A percentile compares a stretch with the other conserved stretches of the same genome.
Conservation (phyloP, 169 alveolate genomes). For the Cryptosporidium muris region DNA sequence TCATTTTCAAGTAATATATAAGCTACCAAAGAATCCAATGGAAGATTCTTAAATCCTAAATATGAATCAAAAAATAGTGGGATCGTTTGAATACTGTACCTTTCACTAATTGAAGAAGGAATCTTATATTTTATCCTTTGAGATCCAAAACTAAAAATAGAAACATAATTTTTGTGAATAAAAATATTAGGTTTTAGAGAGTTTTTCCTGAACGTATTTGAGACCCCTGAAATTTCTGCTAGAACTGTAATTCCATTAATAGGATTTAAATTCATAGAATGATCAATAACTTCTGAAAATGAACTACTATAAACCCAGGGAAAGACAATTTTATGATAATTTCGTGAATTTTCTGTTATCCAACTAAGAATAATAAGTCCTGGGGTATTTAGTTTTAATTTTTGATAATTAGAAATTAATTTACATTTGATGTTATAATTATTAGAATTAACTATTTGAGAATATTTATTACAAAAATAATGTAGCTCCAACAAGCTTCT, state of each 20-base stretch:
- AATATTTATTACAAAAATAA: slow-evolving; percentile 8
- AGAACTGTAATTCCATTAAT: slow-evolving; percentile 28
- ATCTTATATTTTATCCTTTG: slow-evolving; percentile 7
- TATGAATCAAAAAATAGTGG: slow-evolving; percentile 1
- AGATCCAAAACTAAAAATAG: slow-evolving; percentile 7
- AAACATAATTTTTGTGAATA: slow-evolving; percentile 22
- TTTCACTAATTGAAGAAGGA: slow-evolving; percentile 14
- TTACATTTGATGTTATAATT: slow-evolving; percentile 9
- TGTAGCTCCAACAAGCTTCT: slow-evolving; percentile 10
- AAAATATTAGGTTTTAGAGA: neutral
- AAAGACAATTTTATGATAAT: neutral
- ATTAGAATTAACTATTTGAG: neutral
- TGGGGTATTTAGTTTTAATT: slow-evolving; percentile 8
- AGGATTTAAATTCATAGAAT: neutral
- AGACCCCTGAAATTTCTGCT: neutral
- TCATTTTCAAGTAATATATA: neutral
- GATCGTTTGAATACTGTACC: neutral
- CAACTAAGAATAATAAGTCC: slow-evolving; percentile 17
- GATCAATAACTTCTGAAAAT: slow-evolving; percentile 19
- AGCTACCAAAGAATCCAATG: neutral
- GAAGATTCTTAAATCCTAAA: slow-evolving; percentile 1
- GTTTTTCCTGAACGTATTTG: too few species aligned
- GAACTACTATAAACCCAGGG: slow-evolving; percentile 55
- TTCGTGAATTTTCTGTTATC: neutral
- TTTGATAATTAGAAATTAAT: slow-evolving; percentile 15